Evolutionary conservation across 805 yeast genomes (phyloP).

Genomic region (Debaryomyces prosopidis): DNA sequence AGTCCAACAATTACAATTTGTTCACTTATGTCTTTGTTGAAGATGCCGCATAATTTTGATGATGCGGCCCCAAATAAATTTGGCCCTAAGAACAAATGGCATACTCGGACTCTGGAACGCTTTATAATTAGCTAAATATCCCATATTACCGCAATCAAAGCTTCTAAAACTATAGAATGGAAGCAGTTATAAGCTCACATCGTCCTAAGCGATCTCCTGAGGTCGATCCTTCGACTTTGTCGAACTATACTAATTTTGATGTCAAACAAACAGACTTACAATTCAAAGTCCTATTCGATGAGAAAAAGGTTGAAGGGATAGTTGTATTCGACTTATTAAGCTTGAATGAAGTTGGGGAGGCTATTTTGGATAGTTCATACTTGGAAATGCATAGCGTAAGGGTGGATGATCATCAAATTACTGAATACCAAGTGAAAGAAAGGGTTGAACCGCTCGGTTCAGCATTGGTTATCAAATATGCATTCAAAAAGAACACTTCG

Average conservation of each 20-base stretch:
- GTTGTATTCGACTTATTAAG: conserved; percentile 49
- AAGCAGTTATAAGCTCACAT: conserved; percentile 7
- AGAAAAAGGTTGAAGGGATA: conserved; percentile 52
- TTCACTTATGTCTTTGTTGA: too few species aligned
- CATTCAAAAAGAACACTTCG: conserved; percentile 6
- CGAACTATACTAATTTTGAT: conserved; percentile 60
- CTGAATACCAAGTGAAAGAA: conserved; percentile 33
- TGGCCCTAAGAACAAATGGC: background rate
- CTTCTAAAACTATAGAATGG: background rate
- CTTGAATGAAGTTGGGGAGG: conserved; percentile 24
- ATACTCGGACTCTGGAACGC: background rate
- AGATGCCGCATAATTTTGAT: background rate
- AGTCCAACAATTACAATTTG: too few species aligned
- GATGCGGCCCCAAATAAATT: conserved; percentile 1
- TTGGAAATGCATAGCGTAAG: conserved; percentile 47
- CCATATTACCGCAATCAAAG: too few species aligned
- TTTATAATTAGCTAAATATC: too few species aligned
- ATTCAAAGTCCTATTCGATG: conserved; percentile 56
- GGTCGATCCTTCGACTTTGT: conserved; percentile 73
- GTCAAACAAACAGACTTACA: conserved; percentile 54
- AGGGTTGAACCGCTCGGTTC: conserved; percentile 61
- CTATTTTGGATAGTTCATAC: conserved; percentile 72
- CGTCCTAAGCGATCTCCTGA: conserved; percentile 49
- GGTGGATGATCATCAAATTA: conserved; percentile 37
- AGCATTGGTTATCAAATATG: conserved; percentile 41